A percentile compares a stretch with the other conserved stretches of the same genome.
These are phyloP conservation scores for Coelastrella sp. DNA, from an alignment of 139 green algal genomes.

Conservation along the genomic window DNA sequence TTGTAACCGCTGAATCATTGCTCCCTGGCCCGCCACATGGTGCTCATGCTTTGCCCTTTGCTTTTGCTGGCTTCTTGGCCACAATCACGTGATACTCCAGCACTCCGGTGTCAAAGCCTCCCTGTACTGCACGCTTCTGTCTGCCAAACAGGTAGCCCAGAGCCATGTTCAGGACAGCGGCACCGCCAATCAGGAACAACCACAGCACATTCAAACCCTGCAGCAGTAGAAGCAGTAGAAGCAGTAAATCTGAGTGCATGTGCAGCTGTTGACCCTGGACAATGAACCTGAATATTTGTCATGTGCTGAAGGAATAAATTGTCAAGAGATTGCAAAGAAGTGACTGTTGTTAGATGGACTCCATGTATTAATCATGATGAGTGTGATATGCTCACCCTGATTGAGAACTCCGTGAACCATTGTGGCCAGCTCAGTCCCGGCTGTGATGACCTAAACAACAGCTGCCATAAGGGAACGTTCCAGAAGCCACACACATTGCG, in stretches of 20 bases:
- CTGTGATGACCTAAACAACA: not conserved
- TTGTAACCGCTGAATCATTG: too few relatives aligned
- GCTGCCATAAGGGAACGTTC: conserved; percentile 6
- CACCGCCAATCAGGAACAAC: conserved; percentile 18
- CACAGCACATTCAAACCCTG: not conserved
- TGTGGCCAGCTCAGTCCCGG: not conserved
- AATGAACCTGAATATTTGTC: not conserved
- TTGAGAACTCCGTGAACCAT: not conserved
- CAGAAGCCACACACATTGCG: conserved; percentile 37
- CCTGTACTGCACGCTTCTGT: not conserved
- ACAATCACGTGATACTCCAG: conserved; percentile 44
- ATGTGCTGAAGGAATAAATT: not conserved
- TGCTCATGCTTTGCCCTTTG: too few relatives aligned
- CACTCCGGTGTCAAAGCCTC: conserved; percentile 1
- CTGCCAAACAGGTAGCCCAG: not conserved
- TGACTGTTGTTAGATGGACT: too few relatives aligned
- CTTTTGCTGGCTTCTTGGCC: conserved; percentile 37
- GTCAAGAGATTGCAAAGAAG: not conserved
- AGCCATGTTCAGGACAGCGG: not conserved
- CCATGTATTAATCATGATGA: not conserved
- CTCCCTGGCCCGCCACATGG: too few relatives aligned
- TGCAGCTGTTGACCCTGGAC: not conserved
- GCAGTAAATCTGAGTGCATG: not conserved
- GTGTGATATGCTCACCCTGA: not conserved
- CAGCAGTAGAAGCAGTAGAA: not conserved